Conservation (phyloP, 176 grass and related monocot species). For the Rhynchospora breviuscula region DNA sequence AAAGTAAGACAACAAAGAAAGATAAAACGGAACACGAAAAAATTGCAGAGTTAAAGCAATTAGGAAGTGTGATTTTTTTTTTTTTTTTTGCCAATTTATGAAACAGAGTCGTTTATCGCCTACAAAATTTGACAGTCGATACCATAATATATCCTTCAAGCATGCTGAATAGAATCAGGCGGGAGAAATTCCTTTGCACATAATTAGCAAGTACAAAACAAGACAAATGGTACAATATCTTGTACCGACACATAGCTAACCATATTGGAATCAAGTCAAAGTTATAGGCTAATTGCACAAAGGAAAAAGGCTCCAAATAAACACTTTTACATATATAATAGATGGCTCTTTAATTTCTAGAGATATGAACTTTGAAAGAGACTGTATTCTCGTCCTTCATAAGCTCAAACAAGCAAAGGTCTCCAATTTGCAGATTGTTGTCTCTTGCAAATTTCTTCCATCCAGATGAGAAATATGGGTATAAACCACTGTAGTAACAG, state of each 20-base stretch:
- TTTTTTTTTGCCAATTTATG: too few relatives aligned
- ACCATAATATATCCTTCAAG: neutral
- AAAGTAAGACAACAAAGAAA: too few relatives aligned
- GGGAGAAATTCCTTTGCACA: neutral
- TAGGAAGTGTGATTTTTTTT: too few relatives aligned
- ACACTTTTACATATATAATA: neutral
- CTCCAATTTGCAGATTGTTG: slow-evolving; percentile 2
- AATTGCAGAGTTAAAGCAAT: too few relatives aligned
- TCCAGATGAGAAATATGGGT: neutral
- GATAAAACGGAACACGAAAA: too few relatives aligned
- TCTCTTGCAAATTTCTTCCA: neutral
- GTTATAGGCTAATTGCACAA: neutral
- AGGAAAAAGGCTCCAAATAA: neutral
- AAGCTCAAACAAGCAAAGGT: slow-evolving; percentile 18
- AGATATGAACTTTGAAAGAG: slow-evolving; percentile 1
- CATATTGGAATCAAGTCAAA: neutral
- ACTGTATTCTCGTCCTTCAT: neutral
- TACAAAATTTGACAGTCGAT: neutral
- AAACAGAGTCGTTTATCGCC: neutral
- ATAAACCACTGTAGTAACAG: neutral
- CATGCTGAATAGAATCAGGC: neutral
- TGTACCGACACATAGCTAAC: neutral
- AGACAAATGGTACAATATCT: neutral
- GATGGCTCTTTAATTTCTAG: neutral
- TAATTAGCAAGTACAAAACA: neutral